These are phyloP conservation scores for Talaromyces adpressus DNA, from an alignment of 495 filamentous ascomycete genomes.

Conservation along the genomic window DNA sequence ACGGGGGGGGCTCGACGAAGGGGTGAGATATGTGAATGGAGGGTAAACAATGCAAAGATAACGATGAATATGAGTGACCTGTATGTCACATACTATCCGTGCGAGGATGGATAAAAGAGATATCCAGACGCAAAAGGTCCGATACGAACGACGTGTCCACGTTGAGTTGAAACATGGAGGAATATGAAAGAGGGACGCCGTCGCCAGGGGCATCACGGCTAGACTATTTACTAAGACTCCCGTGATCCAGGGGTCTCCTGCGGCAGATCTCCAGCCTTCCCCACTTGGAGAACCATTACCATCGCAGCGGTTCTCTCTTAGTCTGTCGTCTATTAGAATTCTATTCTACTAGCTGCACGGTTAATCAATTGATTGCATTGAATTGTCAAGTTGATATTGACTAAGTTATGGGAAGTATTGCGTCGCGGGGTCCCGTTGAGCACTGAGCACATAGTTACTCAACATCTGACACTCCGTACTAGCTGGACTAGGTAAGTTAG, in stretches of 20 bases:
- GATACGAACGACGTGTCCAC: constrained; percentile 5
- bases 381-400: neutral
- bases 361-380: neutral
- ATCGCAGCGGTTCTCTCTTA: constrained; percentile 40
- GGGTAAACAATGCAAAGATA: neutral
- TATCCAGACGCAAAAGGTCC: neutral
- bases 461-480: neutral
- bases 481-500: neutral
- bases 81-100: neutral
- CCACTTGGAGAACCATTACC: constrained; percentile 40
- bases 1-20: constrained; percentile 4
- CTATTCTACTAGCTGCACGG: neutral
- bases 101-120: neutral
- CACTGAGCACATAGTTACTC: neutral
- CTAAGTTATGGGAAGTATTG: neutral
- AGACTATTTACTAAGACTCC: neutral
- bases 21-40: neutral
- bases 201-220: neutral
- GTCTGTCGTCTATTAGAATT: too few species aligned
- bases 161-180: neutral
- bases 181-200: neutral
- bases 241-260: neutral
- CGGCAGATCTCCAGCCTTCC: constrained; percentile 2
- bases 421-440: neutral
- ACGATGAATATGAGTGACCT: neutral